Evolutionary conservation across 257 asterid species (phyloP).

Genomic region (Coffea canephora): DNA sequence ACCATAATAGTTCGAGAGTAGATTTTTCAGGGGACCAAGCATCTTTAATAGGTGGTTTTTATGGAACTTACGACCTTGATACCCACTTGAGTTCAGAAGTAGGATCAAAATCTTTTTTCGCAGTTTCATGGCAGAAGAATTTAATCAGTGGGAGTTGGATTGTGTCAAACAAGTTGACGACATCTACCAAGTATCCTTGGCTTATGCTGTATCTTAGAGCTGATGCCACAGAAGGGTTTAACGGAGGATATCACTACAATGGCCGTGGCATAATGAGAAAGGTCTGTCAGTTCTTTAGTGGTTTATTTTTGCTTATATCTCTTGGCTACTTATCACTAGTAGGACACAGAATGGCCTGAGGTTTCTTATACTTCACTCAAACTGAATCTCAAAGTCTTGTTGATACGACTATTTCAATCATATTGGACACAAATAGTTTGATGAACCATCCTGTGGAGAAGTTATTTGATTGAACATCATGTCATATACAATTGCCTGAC

Average conservation of each 20-base stretch:
- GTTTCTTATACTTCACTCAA: not conserved
- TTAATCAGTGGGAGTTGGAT: slow-evolving; percentile 64
- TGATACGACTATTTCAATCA: not conserved
- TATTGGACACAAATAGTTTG: not conserved
- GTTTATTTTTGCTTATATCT: not conserved
- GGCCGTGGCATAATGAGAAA: slow-evolving; percentile 76
- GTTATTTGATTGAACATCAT: not conserved
- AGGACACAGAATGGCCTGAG: not conserved
- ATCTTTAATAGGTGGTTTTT: slow-evolving; percentile 69
- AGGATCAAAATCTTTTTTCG: slow-evolving; percentile 50
- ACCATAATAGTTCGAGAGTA: slow-evolving; percentile 49
- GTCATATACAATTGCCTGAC: not conserved
- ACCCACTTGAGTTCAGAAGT: slow-evolving; percentile 41
- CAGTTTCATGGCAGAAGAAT: slow-evolving; percentile 67
- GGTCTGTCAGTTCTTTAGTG: slow-evolving; percentile 33
- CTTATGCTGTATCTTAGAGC: slow-evolving; percentile 82
- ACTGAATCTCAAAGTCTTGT: not conserved
- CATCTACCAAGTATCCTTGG: slow-evolving; percentile 81
- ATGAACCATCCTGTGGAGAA: not conserved
- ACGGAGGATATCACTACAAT: slow-evolving; percentile 76
- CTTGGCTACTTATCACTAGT: not conserved
- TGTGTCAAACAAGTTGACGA: slow-evolving; percentile 55
- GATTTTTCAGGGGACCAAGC: slow-evolving; percentile 24
- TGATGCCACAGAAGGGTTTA: slow-evolving; percentile 67
- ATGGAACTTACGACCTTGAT: slow-evolving; percentile 81